Evolutionary conservation across 1,139 yeast genomes (phyloP).

Genomic region (Suzukiozyma palmioleophila): DNA sequence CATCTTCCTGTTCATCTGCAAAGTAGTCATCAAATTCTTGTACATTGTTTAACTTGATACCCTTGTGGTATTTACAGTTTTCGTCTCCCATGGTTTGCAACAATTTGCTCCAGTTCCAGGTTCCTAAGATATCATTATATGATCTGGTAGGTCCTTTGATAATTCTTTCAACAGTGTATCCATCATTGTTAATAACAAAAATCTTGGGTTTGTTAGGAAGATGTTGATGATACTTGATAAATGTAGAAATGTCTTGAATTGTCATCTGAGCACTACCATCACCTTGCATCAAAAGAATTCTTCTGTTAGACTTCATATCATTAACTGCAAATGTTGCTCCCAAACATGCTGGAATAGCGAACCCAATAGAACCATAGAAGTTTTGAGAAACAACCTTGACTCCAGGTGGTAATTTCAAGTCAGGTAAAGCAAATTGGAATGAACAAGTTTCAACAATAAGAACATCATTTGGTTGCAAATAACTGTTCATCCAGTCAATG

Average conservation of each 20-base stretch:
- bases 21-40: constrained; percentile 23
- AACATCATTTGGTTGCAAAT: constrained; percentile 57
- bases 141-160: constrained; percentile 72
- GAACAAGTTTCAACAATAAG: constrained; percentile 77
- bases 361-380: constrained; percentile 81
- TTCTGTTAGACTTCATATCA: constrained; percentile 46
- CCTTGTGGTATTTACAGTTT: constrained; percentile 29
- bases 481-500: constrained; percentile 26
- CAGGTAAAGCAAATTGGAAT: constrained; percentile 66
- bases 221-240: constrained; percentile 52
- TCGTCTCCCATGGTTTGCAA: constrained; percentile 66
- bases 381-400: constrained; percentile 56
- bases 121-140: constrained; percentile 75
- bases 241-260: constrained; percentile 71
- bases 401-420: constrained; percentile 52
- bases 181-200: constrained; percentile 72
- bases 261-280: constrained; percentile 95
- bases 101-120: constrained; percentile 74
- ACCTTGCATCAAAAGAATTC: constrained; percentile 73
- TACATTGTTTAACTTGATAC: constrained; percentile 26
- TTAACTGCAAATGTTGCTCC: constrained; percentile 71
- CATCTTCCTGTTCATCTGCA: constrained; percentile 18
- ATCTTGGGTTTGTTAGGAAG: constrained; percentile 45
- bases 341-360: constrained; percentile 77
- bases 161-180: constrained; percentile 83